Percentiles rank a stretch among this genome's conserved stretches.
phyloP scores from a whole-genome alignment of 805 yeast genomes.

The Suhomyces sp. region DNA sequence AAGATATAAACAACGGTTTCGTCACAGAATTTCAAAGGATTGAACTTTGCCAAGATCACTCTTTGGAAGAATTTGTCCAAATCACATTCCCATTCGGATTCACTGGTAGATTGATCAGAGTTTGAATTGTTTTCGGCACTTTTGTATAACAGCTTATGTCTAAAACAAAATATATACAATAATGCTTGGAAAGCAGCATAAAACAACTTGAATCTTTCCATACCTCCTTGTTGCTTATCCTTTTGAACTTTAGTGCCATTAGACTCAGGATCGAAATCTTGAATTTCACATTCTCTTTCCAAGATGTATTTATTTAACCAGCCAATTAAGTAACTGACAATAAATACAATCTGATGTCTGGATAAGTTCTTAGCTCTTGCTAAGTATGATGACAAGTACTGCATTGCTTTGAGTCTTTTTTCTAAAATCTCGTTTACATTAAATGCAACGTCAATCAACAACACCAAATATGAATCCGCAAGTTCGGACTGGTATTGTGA shows the following conservation, averaged over 20 bases:
- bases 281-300: slow-evolving; percentile 84
- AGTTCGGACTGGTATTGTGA: slow-evolving; percentile 81
- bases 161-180: slow-evolving; percentile 86
- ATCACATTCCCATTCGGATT: slow-evolving; percentile 68
- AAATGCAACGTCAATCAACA: slow-evolving; percentile 80
- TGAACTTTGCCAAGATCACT: slow-evolving; percentile 80
- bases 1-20: slow-evolving; percentile 91
- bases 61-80: slow-evolving; percentile 86
- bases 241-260: slow-evolving; percentile 9
- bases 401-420: slow-evolving; percentile 83
- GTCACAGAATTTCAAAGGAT: slow-evolving; percentile 90
- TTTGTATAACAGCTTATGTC: slow-evolving; percentile 59
- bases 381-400: slow-evolving; percentile 84
- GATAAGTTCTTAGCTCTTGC: slow-evolving; percentile 79
- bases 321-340: slow-evolving; percentile 73
- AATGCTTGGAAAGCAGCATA: slow-evolving; percentile 90
- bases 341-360: slow-evolving; percentile 71
- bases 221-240: slow-evolving; percentile 52
- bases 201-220: slow-evolving; percentile 87
- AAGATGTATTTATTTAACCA: slow-evolving; percentile 81
- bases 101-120: slow-evolving; percentile 14
- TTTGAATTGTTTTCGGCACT: slow-evolving; percentile 17
- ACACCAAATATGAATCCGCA: slow-evolving; percentile 78
- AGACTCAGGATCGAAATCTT: slow-evolving; percentile 27
- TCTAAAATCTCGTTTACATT: slow-evolving; percentile 65